Percentiles rank a stretch among this genome's conserved stretches.
Evolutionary conservation across 1,284 basidiomycete genomes (phyloP).

Genomic region (Fomes fomentarius): DNA sequence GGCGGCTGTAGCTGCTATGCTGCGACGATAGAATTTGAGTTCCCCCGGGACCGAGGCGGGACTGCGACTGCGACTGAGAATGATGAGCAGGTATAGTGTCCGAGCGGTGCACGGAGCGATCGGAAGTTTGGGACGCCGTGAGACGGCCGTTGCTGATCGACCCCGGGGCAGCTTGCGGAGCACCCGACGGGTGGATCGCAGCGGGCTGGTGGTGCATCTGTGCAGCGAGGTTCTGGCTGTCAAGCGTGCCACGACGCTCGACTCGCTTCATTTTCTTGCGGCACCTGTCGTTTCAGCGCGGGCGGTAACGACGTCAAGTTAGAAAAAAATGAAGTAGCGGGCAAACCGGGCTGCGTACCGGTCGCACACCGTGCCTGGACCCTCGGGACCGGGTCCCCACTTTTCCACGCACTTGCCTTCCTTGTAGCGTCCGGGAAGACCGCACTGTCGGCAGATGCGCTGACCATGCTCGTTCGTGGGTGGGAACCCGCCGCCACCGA

Average conservation of each 20-base stretch:
- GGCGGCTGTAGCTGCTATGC: constrained; percentile 19
- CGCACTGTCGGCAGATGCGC: constrained; percentile 76
- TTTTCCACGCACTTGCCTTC: constrained; percentile 86
- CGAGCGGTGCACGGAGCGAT: constrained; percentile 31
- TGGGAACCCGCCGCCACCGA: constrained; percentile 45
- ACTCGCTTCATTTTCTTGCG: constrained; percentile 87
- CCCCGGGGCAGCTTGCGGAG: constrained; percentile 24
- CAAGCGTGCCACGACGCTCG: constrained; percentile 71
- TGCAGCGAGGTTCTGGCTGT: constrained; percentile 40
- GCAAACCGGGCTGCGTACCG: constrained; percentile 43
- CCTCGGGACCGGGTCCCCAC: constrained; percentile 83
- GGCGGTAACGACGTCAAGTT: background rate
- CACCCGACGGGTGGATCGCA: constrained; percentile 33
- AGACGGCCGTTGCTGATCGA: constrained; percentile 28
- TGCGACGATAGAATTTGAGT: constrained; percentile 26
- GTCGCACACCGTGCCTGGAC: constrained; percentile 83
- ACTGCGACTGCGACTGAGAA: constrained; percentile 18
- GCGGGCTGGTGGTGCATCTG: constrained; percentile 26
- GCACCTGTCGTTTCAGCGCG: no score
- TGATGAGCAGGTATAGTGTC: constrained; percentile 35
- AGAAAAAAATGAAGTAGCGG: background rate
- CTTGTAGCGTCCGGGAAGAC: constrained; percentile 71
- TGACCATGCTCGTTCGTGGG: constrained; percentile 66
- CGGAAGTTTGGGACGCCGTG: constrained; percentile 16
- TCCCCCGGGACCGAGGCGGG: constrained; percentile 21